These are phyloP conservation scores for Xylaria sp. DNA, from an alignment of 2,329 filamentous ascomycete species.

Conservation along the genomic window DNA sequence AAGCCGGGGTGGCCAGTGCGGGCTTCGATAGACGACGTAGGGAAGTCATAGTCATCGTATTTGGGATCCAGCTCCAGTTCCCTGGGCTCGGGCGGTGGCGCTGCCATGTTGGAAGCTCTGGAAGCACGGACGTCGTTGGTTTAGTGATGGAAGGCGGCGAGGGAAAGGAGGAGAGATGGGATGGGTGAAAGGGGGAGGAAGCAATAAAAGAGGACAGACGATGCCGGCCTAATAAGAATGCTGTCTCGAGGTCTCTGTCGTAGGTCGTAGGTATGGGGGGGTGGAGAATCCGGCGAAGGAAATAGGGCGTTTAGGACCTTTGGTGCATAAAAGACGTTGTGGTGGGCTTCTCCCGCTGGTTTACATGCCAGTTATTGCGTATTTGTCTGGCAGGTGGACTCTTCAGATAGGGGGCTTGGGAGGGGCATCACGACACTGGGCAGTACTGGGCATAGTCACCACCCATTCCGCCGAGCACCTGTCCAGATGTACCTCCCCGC, in stretches of 20 bases:
- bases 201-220: constrained; percentile 6
- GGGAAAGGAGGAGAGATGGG: background rate
- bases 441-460: no score
- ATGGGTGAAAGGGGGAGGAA: background rate
- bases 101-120: constrained; percentile 39
- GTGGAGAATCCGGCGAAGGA: constrained; percentile 16
- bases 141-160: background rate
- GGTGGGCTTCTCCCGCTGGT: no score
- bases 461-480: no score
- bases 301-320: constrained; percentile 21
- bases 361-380: no score
- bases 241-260: background rate
- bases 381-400: no score
- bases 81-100: constrained; percentile 42
- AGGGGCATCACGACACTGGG: no score
- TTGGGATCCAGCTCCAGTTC: constrained; percentile 79
- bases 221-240: constrained; percentile 12
- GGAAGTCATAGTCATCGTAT: constrained; percentile 97
- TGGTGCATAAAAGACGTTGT: background rate
- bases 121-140: no score
- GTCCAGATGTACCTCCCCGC: background rate
- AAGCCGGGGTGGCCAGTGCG: constrained; percentile 87
- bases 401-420: no score
- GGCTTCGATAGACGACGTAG: constrained; percentile 76
- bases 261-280: constrained; percentile 14